Conservation (phyloP, 2,329 filamentous ascomycete genomes). For the Botryosphaeria dothidea region DNA sequence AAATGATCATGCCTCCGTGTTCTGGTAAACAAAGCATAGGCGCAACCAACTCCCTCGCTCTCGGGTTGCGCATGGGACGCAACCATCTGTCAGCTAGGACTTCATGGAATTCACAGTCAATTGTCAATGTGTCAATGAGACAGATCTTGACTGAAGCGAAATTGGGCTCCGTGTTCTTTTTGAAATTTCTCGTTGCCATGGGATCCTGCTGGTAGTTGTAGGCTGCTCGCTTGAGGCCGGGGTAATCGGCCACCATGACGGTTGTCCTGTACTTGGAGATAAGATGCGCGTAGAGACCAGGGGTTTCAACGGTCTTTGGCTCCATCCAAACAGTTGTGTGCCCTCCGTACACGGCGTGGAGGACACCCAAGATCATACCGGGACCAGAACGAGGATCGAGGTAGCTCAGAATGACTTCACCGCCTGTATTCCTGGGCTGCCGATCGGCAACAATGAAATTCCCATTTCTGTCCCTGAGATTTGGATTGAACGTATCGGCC, state of each 20-base stretch:
- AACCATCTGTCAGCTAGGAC: constrained; percentile 95
- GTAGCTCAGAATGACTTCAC: constrained; percentile 89
- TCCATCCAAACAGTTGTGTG: constrained; percentile 98
- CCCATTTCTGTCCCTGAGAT: constrained; percentile 74
- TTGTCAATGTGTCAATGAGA: constrained; percentile 91
- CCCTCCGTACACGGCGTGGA: constrained; percentile 94
- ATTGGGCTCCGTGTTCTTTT: constrained; percentile 95
- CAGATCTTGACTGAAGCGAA: constrained; percentile 94
- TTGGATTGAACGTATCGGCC: constrained; percentile 70
- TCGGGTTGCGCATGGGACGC: constrained; percentile 81
- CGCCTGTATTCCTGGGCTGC: constrained; percentile 48
- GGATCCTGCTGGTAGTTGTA: constrained; percentile 99
- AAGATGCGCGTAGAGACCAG: constrained; percentile 91
- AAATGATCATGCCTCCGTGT: constrained; percentile 97
- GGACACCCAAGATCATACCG: constrained; percentile 91
- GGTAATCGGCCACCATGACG: constrained; percentile 92
- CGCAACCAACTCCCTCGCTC: constrained; percentile 86
- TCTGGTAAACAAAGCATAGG: constrained; percentile 97
- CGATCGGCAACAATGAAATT: constrained; percentile 64
- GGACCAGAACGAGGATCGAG: constrained; percentile 93
- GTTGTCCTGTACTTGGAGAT: constrained; percentile 98
- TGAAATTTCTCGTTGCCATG: constrained; percentile 95
- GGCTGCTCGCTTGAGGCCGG: constrained; percentile 86
- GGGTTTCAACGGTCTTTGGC: constrained; percentile 85
- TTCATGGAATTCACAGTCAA: constrained; percentile 96